Evolutionary conservation across 768 basidiomycete genomes (phyloP).

Genomic region (Glaciozyma martinii): DNA sequence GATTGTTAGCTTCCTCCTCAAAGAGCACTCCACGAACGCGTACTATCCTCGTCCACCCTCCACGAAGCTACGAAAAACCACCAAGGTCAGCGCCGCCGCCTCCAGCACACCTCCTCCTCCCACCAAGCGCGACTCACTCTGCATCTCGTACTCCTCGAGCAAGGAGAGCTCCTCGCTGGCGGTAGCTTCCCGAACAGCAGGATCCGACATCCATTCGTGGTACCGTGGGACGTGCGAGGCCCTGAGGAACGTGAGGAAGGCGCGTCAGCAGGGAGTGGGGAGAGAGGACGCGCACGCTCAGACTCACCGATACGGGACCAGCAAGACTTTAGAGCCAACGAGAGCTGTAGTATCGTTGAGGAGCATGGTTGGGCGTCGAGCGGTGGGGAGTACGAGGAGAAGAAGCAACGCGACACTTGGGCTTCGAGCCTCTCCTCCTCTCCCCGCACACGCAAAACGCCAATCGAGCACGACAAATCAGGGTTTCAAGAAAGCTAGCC

Average conservation of each 20-base stretch:
- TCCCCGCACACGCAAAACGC: too few relatives aligned
- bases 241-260: constrained; percentile 32
- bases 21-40: neutral
- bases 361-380: constrained; percentile 46
- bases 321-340: constrained; percentile 56
- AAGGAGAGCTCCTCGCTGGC: constrained; percentile 74
- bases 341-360: constrained; percentile 60
- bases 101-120: too few relatives aligned
- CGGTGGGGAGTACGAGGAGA: too few relatives aligned
- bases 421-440: too few relatives aligned
- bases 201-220: constrained; percentile 77
- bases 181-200: constrained; percentile 62
- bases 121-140: constrained; percentile 55
- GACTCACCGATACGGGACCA: constrained; percentile 66
- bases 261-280: neutral
- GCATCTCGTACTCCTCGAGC: constrained; percentile 81
- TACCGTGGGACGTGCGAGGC: constrained; percentile 62
- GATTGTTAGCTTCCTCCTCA: neutral
- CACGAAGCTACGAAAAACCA: constrained; percentile 66
- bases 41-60: constrained; percentile 76
- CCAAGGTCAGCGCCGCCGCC: too few relatives aligned
- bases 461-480: too few relatives aligned
- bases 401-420: too few relatives aligned
- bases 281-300: neutral
- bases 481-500: neutral